Conservation (phyloP, 2,329 filamentous ascomycete genomes). For the Colletotrichum endophyticum region DNA sequence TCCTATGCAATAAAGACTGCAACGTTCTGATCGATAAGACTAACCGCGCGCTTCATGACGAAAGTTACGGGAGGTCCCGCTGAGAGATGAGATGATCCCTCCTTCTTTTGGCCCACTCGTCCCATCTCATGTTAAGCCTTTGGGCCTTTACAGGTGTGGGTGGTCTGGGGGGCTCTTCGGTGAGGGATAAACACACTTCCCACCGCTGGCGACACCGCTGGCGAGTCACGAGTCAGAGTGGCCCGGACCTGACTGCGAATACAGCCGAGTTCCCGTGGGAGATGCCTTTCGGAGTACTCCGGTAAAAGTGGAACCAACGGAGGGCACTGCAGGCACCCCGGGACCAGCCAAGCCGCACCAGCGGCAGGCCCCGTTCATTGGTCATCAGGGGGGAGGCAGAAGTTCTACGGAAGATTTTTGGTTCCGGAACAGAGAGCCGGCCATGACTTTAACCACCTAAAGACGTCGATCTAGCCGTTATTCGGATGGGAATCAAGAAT, state of each 20-base stretch:
- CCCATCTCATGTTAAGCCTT: background rate
- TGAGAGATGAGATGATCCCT: background rate
- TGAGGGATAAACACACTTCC: background rate
- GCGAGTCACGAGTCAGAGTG: background rate
- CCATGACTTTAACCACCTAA: background rate
- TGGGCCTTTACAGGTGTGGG: background rate
- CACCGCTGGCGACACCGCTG: background rate
- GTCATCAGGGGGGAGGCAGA: background rate
- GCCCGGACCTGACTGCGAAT: background rate
- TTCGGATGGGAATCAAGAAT: background rate
- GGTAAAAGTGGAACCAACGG: background rate
- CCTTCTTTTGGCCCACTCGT: background rate
- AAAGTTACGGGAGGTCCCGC: background rate
- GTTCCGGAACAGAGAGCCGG: background rate
- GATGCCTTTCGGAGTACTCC: background rate
- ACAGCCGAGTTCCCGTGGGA: background rate
- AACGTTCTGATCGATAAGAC: background rate
- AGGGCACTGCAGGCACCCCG: background rate
- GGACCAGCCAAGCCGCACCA: background rate
- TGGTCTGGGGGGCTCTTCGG: background rate
- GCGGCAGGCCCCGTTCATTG: background rate
- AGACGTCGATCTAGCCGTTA: background rate
- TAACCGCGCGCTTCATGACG: slow-evolving; percentile 17
- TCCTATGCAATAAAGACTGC: background rate
- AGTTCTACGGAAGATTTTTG: background rate